phyloP scores from a whole-genome alignment of 345 rosid genomes.

The Conringia planisiliqua region DNA sequence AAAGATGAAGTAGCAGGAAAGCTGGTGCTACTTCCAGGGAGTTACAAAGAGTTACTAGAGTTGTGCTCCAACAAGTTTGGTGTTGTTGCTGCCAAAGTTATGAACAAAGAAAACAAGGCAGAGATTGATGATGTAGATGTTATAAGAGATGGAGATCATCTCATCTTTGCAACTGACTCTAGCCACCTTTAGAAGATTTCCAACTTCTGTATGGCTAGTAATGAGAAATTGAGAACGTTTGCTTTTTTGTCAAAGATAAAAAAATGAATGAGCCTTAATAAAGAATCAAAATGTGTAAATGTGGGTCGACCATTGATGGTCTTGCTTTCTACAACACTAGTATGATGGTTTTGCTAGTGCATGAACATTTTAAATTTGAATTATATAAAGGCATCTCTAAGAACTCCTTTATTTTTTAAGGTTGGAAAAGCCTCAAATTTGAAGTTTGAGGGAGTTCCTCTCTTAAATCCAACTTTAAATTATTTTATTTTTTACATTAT shows the following conservation, averaged over 20 bases:
- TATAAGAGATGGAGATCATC: conserved; percentile 83
- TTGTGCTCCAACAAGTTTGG: conserved; percentile 63
- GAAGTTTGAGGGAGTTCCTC: too few species aligned
- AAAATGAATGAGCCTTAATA: too few species aligned
- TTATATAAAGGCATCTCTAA: too few species aligned
- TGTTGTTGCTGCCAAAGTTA: conserved; percentile 43
- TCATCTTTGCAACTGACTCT: conserved; percentile 41
- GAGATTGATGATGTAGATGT: conserved; percentile 69
- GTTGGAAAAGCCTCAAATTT: too few species aligned
- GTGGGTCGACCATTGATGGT: too few species aligned
- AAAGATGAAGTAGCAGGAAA: conserved; percentile 47
- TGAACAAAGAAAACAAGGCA: conserved; percentile 51
- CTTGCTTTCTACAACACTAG: too few species aligned
- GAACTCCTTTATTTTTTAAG: too few species aligned
- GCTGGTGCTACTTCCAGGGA: conserved; percentile 62
- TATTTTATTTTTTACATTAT: too few species aligned
- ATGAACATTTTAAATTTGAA: too few species aligned
- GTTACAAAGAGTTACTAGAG: conserved; percentile 54
- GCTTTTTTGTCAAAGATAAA: not conserved
- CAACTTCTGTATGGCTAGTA: not conserved
- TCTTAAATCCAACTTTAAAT: too few species aligned
- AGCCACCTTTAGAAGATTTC: not conserved
- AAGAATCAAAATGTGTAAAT: too few species aligned
- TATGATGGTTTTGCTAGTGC: too few species aligned
- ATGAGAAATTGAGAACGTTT: not conserved